Base-by-base conservation (phyloP, 148 eudicot species). In the Hydrangea macrophylla region DNA sequence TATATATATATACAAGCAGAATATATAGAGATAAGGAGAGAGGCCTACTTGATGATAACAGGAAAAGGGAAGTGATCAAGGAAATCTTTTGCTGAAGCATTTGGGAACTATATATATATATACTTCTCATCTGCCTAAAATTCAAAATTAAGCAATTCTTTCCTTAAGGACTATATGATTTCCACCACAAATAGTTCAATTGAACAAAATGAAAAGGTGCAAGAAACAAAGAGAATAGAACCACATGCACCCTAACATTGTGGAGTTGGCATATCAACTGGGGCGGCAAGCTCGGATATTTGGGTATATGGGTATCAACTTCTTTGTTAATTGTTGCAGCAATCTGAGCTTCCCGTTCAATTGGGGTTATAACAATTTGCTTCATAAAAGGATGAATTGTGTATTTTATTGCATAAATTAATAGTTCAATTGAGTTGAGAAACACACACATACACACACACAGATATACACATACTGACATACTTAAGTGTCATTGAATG, bases 161-260 rank as follows among this genome's bases (percentile, higher is more conserved):
- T 32, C 13, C 33, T 9, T 22, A n/a, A 18, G 31, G n/a, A 23
- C 39, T 11, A 27, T 32, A 11, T 59, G 12, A 13, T 18, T 6
- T 5, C 7, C 32, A 20, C n/a, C 60, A 74, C 17, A 1, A 18
- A 7, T 0, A 36, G 24, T 37, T 15, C 3, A 39, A 15, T n/a
- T 8, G 22, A n/a, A n/a, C n/a, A n/a, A n/a, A n/a, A 36, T 24
- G 36, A 20, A 57, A 9, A n/a, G 15, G 13, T 37, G 48, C 33
- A 28, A 39, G 25, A 45, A 63, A 22, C 25, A 32, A 31, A 80
- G 73, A 68, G 68, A 64, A 56, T 24, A 59, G 78, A 73, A 85
- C 76, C 79, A 94, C 99, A 82, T 94, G 99, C 99, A 94, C 90
- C 67, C 91, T 94, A 70, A 94, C 93, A 84, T 94, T 94, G 82